Evolutionary conservation across 306 rosid genomes (phyloP).

Genomic region (Herpetospermum pedunculosum): DNA sequence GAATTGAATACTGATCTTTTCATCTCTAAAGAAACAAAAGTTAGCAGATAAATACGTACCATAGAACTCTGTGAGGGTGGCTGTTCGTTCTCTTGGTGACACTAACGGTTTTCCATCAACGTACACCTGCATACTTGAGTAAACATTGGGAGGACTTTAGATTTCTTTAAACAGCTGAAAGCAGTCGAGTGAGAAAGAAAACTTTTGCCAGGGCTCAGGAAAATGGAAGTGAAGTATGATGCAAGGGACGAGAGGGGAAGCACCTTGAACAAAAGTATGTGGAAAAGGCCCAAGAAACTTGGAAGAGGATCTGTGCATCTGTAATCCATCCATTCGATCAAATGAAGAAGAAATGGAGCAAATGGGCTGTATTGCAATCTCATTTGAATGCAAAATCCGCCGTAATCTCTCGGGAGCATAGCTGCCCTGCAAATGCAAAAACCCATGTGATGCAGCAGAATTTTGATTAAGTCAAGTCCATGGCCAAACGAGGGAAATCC

Average conservation of each 20-base stretch:
- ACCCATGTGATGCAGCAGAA: no score
- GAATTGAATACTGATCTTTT: background rate
- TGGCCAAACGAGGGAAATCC: no score
- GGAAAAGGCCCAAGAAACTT: slow-evolving; percentile 50
- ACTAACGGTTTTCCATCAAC: slow-evolving; percentile 51
- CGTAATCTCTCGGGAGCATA: slow-evolving; percentile 40
- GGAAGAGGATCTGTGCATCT: slow-evolving; percentile 56
- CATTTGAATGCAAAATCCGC: slow-evolving; percentile 52
- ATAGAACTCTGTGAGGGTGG: slow-evolving; percentile 54
- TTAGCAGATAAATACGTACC: slow-evolving; percentile 23
- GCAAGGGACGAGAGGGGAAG: background rate
- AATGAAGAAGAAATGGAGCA: slow-evolving; percentile 48
- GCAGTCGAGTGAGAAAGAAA: background rate
- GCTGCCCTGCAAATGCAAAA: slow-evolving; percentile 47
- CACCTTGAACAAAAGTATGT: slow-evolving; percentile 51
- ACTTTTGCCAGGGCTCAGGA: background rate
- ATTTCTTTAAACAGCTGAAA: background rate
- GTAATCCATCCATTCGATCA: slow-evolving; percentile 68
- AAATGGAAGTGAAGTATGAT: background rate
- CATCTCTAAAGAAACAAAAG: background rate
- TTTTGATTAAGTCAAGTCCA: no score
- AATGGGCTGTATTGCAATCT: slow-evolving; percentile 60
- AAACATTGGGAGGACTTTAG: background rate
- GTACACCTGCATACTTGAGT: slow-evolving; percentile 34
- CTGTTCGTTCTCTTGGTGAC: slow-evolving; percentile 52